phyloP scores from a whole-genome alignment of 2,329 filamentous ascomycete species.

The Fusarium acutatum region DNA sequence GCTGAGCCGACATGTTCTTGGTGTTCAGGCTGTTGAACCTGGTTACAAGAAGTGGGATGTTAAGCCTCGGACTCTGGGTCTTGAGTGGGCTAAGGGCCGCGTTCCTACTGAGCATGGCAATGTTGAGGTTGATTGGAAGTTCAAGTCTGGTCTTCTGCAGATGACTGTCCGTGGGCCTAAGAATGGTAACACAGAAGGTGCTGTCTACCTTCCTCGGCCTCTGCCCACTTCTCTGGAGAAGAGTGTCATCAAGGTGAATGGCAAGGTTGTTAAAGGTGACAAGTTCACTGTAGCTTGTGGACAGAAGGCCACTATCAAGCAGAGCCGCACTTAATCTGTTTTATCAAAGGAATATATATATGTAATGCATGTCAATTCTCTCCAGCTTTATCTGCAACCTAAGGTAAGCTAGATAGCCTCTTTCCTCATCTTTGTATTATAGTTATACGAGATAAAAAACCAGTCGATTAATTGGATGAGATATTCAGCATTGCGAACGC shows the following conservation, averaged over 20 bases:
- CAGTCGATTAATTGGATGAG: too few relatives aligned
- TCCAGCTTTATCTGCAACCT: too few relatives aligned
- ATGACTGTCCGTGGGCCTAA: not conserved
- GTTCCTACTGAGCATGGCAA: not conserved
- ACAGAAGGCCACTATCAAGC: not conserved
- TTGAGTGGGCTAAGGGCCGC: not conserved
- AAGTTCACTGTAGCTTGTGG: rapidly evolving
- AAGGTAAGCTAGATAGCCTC: too few relatives aligned
- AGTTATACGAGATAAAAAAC: too few relatives aligned
- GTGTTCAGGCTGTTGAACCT: not conserved
- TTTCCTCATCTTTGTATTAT: too few relatives aligned
- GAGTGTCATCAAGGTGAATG: not conserved
- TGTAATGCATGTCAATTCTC: too few relatives aligned
- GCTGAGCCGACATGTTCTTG: not conserved
- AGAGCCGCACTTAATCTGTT: too few relatives aligned
- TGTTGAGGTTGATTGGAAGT: not conserved
- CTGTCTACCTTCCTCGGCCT: not conserved
- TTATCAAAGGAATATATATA: too few relatives aligned
- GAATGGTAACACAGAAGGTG: not conserved
- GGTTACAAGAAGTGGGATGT: not conserved
- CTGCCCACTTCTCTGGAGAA: not conserved
- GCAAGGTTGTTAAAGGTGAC: not conserved
- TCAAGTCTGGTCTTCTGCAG: not conserved
- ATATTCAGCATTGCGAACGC: too few relatives aligned
- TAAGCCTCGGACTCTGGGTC: not conserved